phyloP scores from a whole-genome alignment of 345 rosid genomes.

The Lumnitzera racemosa region DNA sequence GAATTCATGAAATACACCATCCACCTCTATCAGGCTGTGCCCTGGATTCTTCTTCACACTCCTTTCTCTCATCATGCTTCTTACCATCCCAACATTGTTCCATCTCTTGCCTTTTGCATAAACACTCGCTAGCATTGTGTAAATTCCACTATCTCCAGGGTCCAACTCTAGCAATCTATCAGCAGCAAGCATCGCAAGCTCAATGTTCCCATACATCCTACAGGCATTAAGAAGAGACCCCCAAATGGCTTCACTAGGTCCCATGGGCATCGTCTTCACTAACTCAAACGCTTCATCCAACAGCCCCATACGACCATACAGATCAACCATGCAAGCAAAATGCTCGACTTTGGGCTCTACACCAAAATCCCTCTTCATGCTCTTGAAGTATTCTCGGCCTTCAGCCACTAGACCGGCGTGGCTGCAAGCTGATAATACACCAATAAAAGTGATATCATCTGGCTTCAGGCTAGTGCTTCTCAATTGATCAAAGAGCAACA shows the following conservation, averaged over 20 bases:
- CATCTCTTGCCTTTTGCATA: conserved; percentile 22
- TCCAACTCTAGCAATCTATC: conserved; percentile 19
- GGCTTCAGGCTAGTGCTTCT: conserved; percentile 17
- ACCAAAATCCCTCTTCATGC: conserved; percentile 15
- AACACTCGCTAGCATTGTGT: conserved; percentile 21
- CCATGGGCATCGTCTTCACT: conserved; percentile 24
- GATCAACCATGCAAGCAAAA: conserved; percentile 35
- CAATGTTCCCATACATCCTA: conserved; percentile 25
- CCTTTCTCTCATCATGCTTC: conserved; percentile 30
- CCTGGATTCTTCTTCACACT: conserved; percentile 32
- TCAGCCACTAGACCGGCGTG: conserved; percentile 30
- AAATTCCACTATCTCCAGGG: conserved; percentile 33
- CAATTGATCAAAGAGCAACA: conserved; percentile 22
- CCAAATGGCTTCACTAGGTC: conserved; percentile 32
- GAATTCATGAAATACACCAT: conserved; percentile 27
- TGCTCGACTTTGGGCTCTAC: conserved; percentile 33
- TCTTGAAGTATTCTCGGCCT: conserved; percentile 20
- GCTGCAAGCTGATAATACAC: conserved; percentile 33
- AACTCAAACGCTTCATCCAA: conserved; percentile 25
- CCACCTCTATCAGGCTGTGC: conserved; percentile 29
- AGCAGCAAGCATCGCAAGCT: conserved; percentile 26
- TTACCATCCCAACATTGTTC: conserved; percentile 21
- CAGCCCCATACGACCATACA: conserved; percentile 27
- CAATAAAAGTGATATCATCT: conserved; percentile 29
- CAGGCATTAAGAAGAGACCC: conserved; percentile 34